Evolutionary conservation across 257 asterid species (phyloP).

Genomic region (Leptodermis oblonga): DNA sequence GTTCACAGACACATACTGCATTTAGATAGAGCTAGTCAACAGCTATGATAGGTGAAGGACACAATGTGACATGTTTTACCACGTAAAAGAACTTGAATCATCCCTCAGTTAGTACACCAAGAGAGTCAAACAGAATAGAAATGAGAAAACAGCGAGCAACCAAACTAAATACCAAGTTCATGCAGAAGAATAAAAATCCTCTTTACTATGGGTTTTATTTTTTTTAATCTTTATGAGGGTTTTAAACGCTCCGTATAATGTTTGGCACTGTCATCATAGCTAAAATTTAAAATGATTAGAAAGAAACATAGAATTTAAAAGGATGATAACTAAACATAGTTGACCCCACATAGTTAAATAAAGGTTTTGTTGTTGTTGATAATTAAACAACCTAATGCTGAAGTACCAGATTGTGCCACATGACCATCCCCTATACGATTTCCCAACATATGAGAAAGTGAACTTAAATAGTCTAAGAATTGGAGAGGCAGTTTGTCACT

Average conservation of each 20-base stretch:
- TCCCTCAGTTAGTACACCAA: not conserved
- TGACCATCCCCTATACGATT: not conserved
- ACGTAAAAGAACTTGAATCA: not conserved
- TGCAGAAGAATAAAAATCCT: not conserved
- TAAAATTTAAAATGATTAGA: not conserved
- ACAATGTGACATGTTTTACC: not conserved
- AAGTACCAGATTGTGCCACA: not conserved
- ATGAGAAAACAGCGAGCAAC: not conserved
- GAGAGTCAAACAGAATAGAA: not conserved
- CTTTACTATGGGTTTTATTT: not conserved
- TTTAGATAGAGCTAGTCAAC: not conserved
- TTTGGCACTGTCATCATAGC: not conserved
- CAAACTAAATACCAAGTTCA: conserved; percentile 1
- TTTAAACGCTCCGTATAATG: not conserved
- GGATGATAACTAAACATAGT: no score
- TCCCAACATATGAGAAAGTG: not conserved
- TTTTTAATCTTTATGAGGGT: not conserved
- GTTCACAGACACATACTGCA: not conserved
- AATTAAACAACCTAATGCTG: no score
- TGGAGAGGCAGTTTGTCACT: not conserved
- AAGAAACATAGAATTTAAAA: not conserved
- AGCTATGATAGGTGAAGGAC: not conserved
- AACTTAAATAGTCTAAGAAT: not conserved
- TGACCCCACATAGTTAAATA: no score
- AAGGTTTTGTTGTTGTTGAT: no score